Base-by-base conservation (phyloP, 345 rosid genomes). In the Moringa oleifera region DNA sequence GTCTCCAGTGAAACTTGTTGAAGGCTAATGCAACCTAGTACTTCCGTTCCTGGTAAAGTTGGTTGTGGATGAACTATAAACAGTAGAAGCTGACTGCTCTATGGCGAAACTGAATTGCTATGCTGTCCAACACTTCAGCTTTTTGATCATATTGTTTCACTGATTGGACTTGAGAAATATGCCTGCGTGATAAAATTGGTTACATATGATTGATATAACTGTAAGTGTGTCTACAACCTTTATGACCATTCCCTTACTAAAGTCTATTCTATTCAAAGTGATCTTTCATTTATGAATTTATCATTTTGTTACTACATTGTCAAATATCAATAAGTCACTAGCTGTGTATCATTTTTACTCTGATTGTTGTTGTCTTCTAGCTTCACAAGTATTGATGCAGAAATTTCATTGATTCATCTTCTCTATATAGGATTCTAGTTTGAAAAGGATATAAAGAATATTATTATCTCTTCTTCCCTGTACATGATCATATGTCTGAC, bases 1-100 rank as follows among this genome's bases (percentile, higher is more conserved):
- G 77, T 65, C 93, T 37, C 81, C 95, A 1, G 98, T 85, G 57
- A 92, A 92, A 71, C 73, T 89, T 23, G 74, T 85, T 56, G 97
- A 92, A 76, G 95, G 97, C 68, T 86, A 78, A 76, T 52, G 57
- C 57, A 18, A 33, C 6, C 20, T 11, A 19, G 41, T 17, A 22
- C 18, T 52, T 51, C 52, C 25, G 25, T 37, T 55, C 31, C 63
- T 67, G 18, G 19, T 25, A 24, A 23, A 55, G 46, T 24, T 63
- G 66, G 31, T 46, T 12, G n/a, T 20, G 59, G 60, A 71, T 65
- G 64, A 72, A 62, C 57, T 12, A 21, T 18, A 51, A 51, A 19
- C 8, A 51, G 54, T 51, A 18, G 21, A 51, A 51, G 23, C 21
- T 51, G 54, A 4, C 17, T 41, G 13, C 47, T 41, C 12, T 16